These are phyloP conservation scores for Liriodendron chinense DNA, from an alignment of 164 flowering plant species.

Conservation along the genomic window DNA sequence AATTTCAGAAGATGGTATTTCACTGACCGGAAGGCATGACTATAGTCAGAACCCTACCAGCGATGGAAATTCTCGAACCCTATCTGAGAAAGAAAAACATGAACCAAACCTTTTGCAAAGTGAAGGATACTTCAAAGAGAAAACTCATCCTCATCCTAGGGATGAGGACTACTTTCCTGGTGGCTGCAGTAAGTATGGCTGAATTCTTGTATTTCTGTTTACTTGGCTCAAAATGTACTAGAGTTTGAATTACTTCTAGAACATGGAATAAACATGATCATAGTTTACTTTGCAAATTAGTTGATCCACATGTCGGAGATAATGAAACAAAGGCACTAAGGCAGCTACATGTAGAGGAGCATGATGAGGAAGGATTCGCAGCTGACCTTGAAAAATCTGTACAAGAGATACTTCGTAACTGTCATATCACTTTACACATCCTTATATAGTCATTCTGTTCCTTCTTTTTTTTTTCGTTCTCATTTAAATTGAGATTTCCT, in stretches of 20 bases:
- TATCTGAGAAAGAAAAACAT: constrained; percentile 40
- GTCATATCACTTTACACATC: no score
- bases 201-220: not conserved
- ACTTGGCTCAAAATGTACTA: not conserved
- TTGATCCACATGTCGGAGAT: constrained; percentile 24
- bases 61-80: constrained; percentile 38
- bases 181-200: constrained; percentile 25
- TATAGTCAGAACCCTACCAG: constrained; percentile 48
- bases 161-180: constrained; percentile 17
- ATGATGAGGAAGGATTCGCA: constrained; percentile 90
- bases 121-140: constrained; percentile 25
- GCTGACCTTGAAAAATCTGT: constrained; percentile 90
- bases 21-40: constrained; percentile 43
- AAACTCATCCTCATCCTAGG: constrained; percentile 15
- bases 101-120: constrained; percentile 19
- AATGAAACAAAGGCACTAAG: constrained; percentile 51
- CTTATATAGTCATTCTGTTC: no score
- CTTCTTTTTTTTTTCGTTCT: no score
- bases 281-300: not conserved
- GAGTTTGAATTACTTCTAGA: not conserved
- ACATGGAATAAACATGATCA: not conserved
- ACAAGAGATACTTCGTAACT: constrained; percentile 81
- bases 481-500: no score
- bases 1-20: constrained; percentile 34
- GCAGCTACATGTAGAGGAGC: constrained; percentile 67